Evolutionary conservation across 148 eudicot species (phyloP), one percentile per base, ranked within the genome.

Genomic region (Arctostaphylos glauca): DNA sequence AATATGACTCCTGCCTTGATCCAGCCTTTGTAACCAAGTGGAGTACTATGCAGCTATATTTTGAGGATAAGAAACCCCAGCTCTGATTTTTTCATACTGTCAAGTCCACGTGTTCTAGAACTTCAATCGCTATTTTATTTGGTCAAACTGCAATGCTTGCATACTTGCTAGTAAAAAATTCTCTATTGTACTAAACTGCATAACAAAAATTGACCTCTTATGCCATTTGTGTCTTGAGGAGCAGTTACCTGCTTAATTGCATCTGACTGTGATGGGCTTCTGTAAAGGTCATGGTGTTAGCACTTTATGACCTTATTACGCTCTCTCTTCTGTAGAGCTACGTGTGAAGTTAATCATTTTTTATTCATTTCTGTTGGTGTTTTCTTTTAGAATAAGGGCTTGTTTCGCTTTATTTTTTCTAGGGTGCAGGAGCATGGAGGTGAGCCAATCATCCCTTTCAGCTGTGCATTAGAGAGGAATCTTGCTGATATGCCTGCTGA

Each of bases 361-460:
- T 49, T 73, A 62, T 21, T 74, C 4, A 9, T 54, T 43, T 44
- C 15, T 3, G 1, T 60, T 43, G 19, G 70, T 3, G 23, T 52
- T 19, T 76, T 23, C 43, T 4, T 2, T 53, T 49, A 16, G 58
- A n/a, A 53, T 21, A 25, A 31, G 0, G 73, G 47, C 31, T 46
- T 52, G 2, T 62, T 60, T 44, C 74, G 52, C 77, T 76, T 74
- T 7, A 54, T 31, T 47, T 79, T 60, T 84, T 82, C 13, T 79
- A 96, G 99, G 99, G 98, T 96, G 84, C 98, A 96, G 89, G 99
- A 94, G 94, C 99, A 94, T 88, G 99, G 99, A 77, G 98, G 95
- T 88, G 99, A 92, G 81, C 86, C 85, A 75, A 94, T 96, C 49
- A 93, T 96, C 50, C 99, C 99, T 87, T 92, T 96, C 85, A 96